Percentiles rank a stretch among this genome's conserved stretches.
Evolutionary conservation across 2,329 filamentous ascomycete species (phyloP).

Genomic region (Phymatotrichopsis omnivora): DNA sequence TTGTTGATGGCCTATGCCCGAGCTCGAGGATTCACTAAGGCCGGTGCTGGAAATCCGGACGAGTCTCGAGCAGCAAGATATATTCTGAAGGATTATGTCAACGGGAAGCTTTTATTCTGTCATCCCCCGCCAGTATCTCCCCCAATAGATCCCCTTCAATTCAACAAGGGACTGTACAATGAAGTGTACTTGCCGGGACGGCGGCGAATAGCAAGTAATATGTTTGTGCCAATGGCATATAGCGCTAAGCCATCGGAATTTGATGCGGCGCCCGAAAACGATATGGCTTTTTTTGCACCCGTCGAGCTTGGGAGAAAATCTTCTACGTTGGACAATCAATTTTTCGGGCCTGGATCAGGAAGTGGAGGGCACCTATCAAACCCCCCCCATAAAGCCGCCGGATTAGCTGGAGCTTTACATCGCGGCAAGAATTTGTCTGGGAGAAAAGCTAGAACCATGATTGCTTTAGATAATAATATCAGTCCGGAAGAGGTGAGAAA

Average conservation of each 20-base stretch:
- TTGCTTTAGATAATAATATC: constrained; percentile 73
- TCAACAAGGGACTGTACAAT: constrained; percentile 87
- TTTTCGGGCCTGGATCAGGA: constrained; percentile 61
- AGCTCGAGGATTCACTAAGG: constrained; percentile 82
- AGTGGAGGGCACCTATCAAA: constrained; percentile 57
- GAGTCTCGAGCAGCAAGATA: constrained; percentile 83
- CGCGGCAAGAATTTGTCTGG: constrained; percentile 71
- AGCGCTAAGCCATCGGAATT: background rate
- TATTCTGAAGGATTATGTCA: constrained; percentile 94
- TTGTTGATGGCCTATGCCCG: constrained; percentile 75
- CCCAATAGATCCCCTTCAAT: constrained; percentile 57
- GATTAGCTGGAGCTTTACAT: constrained; percentile 42
- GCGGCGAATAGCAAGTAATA: constrained; percentile 48
- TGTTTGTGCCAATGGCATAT: background rate
- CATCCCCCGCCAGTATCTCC: constrained; percentile 66
- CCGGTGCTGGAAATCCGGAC: constrained; percentile 81
- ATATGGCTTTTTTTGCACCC: constrained; percentile 37
- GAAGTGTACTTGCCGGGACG: constrained; percentile 70
- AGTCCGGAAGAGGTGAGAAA: constrained; percentile 65
- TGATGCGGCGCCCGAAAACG: constrained; percentile 30
- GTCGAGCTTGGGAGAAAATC: constrained; percentile 55
- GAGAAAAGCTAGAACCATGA: constrained; percentile 68
- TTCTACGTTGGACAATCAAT: constrained; percentile 69
- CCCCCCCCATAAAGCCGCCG: constrained; percentile 80
- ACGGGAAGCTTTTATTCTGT: constrained; percentile 85